A percentile compares a stretch with the other conserved stretches of the same genome.
These are phyloP conservation scores for Hymenoscyphus albidus DNA, from an alignment of 2,329 filamentous ascomycete genomes.

Conservation along the genomic window DNA sequence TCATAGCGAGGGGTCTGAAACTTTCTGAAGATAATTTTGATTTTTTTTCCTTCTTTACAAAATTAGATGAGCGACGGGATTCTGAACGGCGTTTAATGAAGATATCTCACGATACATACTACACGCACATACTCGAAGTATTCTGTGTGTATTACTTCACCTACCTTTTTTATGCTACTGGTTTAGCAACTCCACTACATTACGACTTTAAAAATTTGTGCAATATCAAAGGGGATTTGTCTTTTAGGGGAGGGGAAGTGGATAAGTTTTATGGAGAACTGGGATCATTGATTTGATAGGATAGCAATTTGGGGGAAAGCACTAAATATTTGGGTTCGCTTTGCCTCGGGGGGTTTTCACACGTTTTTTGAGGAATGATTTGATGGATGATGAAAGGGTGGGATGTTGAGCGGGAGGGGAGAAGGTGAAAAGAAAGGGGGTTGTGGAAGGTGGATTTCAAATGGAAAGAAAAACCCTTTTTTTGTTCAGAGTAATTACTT, in stretches of 20 bases:
- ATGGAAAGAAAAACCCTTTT: not conserved
- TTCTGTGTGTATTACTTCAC: not conserved
- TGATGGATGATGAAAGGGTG: not conserved
- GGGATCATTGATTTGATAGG: not conserved
- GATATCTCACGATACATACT: slow-evolving; percentile 7
- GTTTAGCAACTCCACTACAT: not conserved
- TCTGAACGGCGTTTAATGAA: slow-evolving; percentile 3
- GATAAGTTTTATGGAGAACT: not conserved
- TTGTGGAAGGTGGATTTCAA: not conserved
- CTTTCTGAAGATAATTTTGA: slow-evolving; percentile 39
- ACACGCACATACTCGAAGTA: not conserved
- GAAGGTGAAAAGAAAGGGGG: too few species aligned
- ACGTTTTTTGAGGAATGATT: not conserved
- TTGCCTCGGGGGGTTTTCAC: not conserved
- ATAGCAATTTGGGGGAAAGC: not conserved
- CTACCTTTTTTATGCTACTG: not conserved
- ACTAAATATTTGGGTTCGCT: slow-evolving; percentile 1
- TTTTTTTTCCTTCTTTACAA: slow-evolving; percentile 5
- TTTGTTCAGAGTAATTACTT: not conserved
- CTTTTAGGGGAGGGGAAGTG: not conserved
- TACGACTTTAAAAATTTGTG: not conserved
- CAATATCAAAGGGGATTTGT: not conserved
- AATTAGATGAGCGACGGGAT: slow-evolving; percentile 1
- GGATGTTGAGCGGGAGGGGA: not conserved
- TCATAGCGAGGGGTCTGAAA: slow-evolving; percentile 45